phyloP scores from a whole-genome alignment of 345 rosid species.

The Boechera divaricarpa region DNA sequence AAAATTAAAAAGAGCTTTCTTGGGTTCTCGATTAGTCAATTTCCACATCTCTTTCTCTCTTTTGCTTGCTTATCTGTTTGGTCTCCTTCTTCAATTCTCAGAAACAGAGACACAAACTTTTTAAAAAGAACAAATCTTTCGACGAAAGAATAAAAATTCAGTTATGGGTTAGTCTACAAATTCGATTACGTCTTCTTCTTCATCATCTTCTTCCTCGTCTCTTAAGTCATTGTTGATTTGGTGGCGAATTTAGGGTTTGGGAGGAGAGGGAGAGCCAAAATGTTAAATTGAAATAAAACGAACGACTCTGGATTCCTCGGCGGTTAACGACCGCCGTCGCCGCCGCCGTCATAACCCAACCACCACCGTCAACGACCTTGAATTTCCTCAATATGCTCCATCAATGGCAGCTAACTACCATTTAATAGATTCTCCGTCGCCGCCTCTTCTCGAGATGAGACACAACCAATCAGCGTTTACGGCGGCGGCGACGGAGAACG shows the following conservation, averaged over 20 bases:
- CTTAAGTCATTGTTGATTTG: neutral
- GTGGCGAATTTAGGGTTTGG: neutral
- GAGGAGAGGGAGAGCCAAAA: neutral
- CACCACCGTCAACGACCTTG: slow-evolving; percentile 32
- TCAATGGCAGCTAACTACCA: slow-evolving; percentile 49
- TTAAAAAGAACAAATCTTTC: neutral
- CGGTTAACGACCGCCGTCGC: slow-evolving; percentile 34
- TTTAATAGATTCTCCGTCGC: slow-evolving; percentile 57
- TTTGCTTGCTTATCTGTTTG: neutral
- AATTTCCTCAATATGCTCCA: slow-evolving; percentile 43
- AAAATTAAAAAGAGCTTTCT: slow-evolving; percentile 1
- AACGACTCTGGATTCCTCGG: slow-evolving; percentile 39
- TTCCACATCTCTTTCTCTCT: slow-evolving; percentile 13
- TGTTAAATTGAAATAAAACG: slow-evolving; percentile 2
- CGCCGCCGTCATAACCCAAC: slow-evolving; percentile 28
- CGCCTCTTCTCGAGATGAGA: slow-evolving; percentile 52
- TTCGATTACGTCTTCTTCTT: slow-evolving; percentile 11
- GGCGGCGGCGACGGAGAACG: slow-evolving; percentile 49
- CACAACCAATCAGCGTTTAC: slow-evolving; percentile 37
- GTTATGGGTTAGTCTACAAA: slow-evolving; percentile 23
- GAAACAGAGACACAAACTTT: neutral
- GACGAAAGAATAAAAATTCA: neutral
- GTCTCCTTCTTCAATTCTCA: slow-evolving; percentile 5
- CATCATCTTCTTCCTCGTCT: neutral
- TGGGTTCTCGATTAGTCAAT: slow-evolving; percentile 26